Base-by-base conservation (phyloP, 768 basidiomycete species). In the Steccherinum ochraceum region DNA sequence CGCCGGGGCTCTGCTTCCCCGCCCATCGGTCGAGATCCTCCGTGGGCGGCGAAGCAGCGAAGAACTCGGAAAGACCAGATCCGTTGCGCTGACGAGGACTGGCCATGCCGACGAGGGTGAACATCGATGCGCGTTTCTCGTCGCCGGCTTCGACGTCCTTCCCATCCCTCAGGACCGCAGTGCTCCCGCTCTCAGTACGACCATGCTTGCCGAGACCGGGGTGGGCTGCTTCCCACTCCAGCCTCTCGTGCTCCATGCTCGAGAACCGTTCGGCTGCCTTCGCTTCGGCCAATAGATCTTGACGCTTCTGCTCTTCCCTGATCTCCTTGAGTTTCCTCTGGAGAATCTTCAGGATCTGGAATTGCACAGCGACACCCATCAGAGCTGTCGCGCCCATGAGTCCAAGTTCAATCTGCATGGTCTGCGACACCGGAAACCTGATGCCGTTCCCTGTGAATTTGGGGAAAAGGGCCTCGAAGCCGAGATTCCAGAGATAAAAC, bases 401-500 rank as follows among this genome's bases (percentile, higher is more conserved):
- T 24, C 93, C 94, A 24, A 97, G 77, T 63, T 96, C 94, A 52
- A 97, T 93, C 63, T 89, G 78, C 91, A 94, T 95, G 5, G 84
- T 84, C 63, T 93, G 92, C 3, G 87, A 79, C 48, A 94, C 81
- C 24, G 93, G 91, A 62, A 89, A 94, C 46, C 78, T 69, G 52
- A 89, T 88, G 53, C 77, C 73, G 59, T 82, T 77, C 48, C 71
- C 67, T 19, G 75, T 69, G 58, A 83, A 93, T 59, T 87, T 89
- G 10, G 88, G 83, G 67, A 93, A 97, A 24, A 97, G 69, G 3
- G 71, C 60, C 2, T 71, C 75, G 70, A 93, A 96, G 39, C 95
- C 95, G 47, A 98, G 72, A 65, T 96, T 98, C 84, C 89, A 96
- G 46, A 96, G 73, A 69, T 96, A 97, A 70, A 96, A 96, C 90